Evolutionary conservation across 345 rosid species (phyloP), one percentile per base, ranked within the genome.

Genomic region (Acer campestre): DNA sequence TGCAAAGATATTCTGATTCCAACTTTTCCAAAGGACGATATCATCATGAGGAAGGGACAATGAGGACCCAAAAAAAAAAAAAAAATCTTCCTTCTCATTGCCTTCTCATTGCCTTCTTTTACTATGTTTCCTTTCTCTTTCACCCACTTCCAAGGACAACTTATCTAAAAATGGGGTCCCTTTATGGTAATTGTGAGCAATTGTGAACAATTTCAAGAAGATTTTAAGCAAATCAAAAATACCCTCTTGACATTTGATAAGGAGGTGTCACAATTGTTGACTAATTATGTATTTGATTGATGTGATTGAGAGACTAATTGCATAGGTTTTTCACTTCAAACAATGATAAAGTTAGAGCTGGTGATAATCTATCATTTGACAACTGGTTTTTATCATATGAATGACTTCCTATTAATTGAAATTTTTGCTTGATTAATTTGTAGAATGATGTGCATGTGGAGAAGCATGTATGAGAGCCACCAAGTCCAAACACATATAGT

Each of bases 371-470:
- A 67, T 8, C 25, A 40, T 40, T 38, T 66, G 40, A 17, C 11
- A 38, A 5, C 4, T 68, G 58, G 71, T 68, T 42, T 35, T 35
- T 42, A 42, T 42, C 46, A 42, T 67, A 42, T 25, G 27, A 25
- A 25, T 25, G 27, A 25, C 27, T 25, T 25, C 1, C 27, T 25
- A 25, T 25, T 55, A 2, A 38, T 61, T 23, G 27, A 31, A 74
- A 51, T 23, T n/a, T 59, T 62, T 58, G 6, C 6, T 31, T 62
- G 49, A 40, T 61, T 64, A 51, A 27, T 76, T 71, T 84, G 77
- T 78, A 95, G 99, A 67, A 78, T 87, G 80, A 96, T 92, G 97
- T 85, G 93, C 83, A 96, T 96, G 99, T 96, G 99, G 99, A 96
- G 97, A 86, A 87, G 95, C 89, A 96, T 91, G 99, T 96, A 96